Conservation (phyloP, 1,139 yeast genomes). For the Hemisphaericaspora xylanilytica region DNA sequence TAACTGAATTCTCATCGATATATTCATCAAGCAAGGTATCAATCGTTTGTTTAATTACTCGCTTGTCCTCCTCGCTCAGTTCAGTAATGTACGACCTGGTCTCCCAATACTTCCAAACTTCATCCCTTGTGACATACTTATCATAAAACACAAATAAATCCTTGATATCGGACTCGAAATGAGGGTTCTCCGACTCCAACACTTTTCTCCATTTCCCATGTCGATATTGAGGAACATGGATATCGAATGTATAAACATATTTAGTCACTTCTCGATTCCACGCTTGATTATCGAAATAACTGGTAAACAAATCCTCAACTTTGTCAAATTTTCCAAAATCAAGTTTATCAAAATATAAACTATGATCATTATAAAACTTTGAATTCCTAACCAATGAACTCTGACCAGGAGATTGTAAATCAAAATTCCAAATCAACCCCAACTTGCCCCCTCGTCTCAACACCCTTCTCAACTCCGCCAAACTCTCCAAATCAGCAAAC, state of each 20-base stretch:
- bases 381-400: conserved; percentile 7
- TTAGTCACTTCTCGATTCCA: conserved; percentile 31
- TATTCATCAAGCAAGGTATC: conserved; percentile 17
- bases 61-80: conserved; percentile 36
- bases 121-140: conserved; percentile 26
- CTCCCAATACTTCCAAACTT: conserved; percentile 53
- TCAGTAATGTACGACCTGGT: conserved; percentile 59
- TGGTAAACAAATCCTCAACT: conserved; percentile 12
- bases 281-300: conserved; percentile 12
- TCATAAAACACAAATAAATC: conserved; percentile 34
- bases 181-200: conserved; percentile 25
- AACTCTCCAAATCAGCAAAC: conserved; percentile 54
- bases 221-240: conserved; percentile 59
- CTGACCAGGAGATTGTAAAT: conserved; percentile 29
- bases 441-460: conserved; percentile 48
- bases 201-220: conserved; percentile 48
- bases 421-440: conserved; percentile 65
- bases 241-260: conserved; percentile 28
- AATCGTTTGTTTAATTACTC: conserved; percentile 23
- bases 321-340: conserved; percentile 2
- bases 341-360: conserved; percentile 8
- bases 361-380: conserved; percentile 12
- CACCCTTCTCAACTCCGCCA: conserved; percentile 52
- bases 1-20: conserved; percentile 17
- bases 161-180: conserved; percentile 26